Conservation (phyloP, 805 yeast species). For the Cyberlindnera saturnus region DNA sequence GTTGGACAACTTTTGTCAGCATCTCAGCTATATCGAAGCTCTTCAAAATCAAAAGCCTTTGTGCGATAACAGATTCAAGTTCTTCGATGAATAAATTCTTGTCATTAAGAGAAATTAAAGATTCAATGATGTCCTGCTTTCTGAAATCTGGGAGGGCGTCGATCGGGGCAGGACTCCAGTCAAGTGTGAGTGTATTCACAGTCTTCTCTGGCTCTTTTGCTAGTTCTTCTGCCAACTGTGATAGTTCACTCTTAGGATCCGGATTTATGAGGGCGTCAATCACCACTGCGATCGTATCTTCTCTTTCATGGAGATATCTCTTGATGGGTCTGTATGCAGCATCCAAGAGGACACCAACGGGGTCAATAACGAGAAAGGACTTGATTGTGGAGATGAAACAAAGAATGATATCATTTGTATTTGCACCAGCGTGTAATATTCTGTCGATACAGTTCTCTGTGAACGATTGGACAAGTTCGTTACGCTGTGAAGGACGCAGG, state of each 20-base stretch:
- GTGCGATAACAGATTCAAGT: conserved; percentile 55
- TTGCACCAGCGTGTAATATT: conserved; percentile 73
- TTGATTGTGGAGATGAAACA: conserved; percentile 67
- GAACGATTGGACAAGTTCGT: conserved; percentile 45
- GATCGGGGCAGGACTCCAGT: conserved; percentile 82
- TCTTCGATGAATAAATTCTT: conserved; percentile 62
- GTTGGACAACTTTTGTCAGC: conserved; percentile 38
- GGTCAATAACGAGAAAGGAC: conserved; percentile 73
- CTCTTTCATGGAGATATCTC: conserved; percentile 60
- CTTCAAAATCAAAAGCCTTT: conserved; percentile 35
- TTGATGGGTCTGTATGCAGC: conserved; percentile 74
- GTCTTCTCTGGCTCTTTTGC: conserved; percentile 19
- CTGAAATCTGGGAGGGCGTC: conserved; percentile 87
- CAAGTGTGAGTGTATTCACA: conserved; percentile 23
- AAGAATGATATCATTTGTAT: conserved; percentile 65
- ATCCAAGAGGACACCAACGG: conserved; percentile 77
- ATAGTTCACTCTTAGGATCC: conserved; percentile 27
- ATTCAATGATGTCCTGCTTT: conserved; percentile 63
- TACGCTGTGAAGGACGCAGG: conserved; percentile 44
- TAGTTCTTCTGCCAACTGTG: conserved; percentile 52
- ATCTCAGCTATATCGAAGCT: conserved; percentile 36
- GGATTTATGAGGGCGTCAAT: conserved; percentile 62
- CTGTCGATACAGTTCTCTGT: conserved; percentile 36
- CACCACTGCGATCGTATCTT: conserved; percentile 64
- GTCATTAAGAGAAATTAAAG: conserved; percentile 67